Evolutionary conservation across 306 rosid species (phyloP).

Genomic region (Arachis hypogaea): DNA sequence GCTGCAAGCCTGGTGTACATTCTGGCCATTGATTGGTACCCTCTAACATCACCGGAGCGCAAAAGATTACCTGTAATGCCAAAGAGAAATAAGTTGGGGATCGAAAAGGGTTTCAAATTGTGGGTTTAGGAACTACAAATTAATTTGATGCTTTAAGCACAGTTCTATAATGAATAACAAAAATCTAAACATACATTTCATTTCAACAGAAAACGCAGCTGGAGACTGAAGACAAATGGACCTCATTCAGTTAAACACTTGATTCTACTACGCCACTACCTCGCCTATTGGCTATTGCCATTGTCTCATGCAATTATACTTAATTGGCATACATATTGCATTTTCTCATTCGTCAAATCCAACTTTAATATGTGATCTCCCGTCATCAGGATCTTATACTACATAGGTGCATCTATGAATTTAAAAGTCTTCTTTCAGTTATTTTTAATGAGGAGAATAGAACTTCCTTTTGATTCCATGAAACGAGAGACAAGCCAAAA

Average conservation of each 20-base stretch:
- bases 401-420: background rate
- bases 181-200: constrained; percentile 1
- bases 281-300: constrained; percentile 5
- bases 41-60: constrained; percentile 87
- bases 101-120: background rate
- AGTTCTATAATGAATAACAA: constrained; percentile 13
- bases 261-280: constrained; percentile 11
- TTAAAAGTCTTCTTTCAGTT: constrained; percentile 16
- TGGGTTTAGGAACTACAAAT: constrained; percentile 28
- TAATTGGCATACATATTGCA: constrained; percentile 15
- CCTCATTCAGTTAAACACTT: background rate
- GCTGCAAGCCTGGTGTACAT: constrained; percentile 98
- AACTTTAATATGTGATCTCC: constrained; percentile 15
- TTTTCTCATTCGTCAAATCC: constrained; percentile 15
- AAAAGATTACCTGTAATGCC: constrained; percentile 77
- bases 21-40: constrained; percentile 93
- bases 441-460: constrained; percentile 5
- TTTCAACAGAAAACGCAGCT: constrained; percentile 9
- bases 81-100: constrained; percentile 12
- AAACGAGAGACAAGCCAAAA: constrained; percentile 8
- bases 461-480: background rate
- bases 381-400: constrained; percentile 7
- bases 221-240: background rate
- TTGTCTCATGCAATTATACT: constrained; percentile 9
- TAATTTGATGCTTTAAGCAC: constrained; percentile 8